A percentile compares a stretch with the other conserved stretches of the same genome.
phyloP scores from a whole-genome alignment of 345 rosid genomes.

The thale cress (Arabidopsis thaliana) region DNA sequence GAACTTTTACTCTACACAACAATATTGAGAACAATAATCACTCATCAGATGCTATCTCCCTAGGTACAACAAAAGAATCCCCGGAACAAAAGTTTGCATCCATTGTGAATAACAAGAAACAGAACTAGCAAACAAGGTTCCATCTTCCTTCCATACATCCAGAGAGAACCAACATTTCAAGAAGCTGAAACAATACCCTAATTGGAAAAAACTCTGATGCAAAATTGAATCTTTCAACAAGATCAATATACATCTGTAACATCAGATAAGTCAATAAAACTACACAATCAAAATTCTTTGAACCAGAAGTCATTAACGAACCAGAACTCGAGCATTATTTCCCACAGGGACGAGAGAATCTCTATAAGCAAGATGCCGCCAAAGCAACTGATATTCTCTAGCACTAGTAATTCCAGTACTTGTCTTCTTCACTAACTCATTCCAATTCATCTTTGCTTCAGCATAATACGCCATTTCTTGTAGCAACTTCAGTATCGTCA shows the following conservation, averaged over 20 bases:
- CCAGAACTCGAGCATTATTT: conserved; percentile 63
- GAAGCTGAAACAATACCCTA: not conserved
- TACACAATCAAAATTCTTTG: not conserved
- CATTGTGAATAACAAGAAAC: conserved; percentile 2
- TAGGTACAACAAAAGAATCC: not conserved
- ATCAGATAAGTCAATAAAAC: not conserved
- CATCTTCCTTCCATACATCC: not conserved
- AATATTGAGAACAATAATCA: not conserved
- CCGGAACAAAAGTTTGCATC: not conserved
- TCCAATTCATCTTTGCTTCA: conserved; percentile 64
- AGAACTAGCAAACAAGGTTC: not conserved
- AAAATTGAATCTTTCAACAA: not conserved
- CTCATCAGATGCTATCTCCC: conserved; percentile 2
- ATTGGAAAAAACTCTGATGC: not conserved
- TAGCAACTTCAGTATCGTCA: conserved; percentile 58
- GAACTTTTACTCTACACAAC: conserved; percentile 3
- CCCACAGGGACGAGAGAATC: conserved; percentile 56
- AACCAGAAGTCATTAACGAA: conserved; percentile 34
- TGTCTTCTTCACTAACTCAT: conserved; percentile 64
- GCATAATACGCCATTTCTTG: conserved; percentile 64
- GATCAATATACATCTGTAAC: not conserved
- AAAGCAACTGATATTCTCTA: conserved; percentile 82
- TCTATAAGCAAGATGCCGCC: conserved; percentile 93
- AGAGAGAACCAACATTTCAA: conserved; percentile 8
- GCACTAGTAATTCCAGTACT: conserved; percentile 72